These are phyloP conservation scores for Entonaema liquescens DNA, from an alignment of 495 filamentous ascomycete genomes.

Conservation along the genomic window DNA sequence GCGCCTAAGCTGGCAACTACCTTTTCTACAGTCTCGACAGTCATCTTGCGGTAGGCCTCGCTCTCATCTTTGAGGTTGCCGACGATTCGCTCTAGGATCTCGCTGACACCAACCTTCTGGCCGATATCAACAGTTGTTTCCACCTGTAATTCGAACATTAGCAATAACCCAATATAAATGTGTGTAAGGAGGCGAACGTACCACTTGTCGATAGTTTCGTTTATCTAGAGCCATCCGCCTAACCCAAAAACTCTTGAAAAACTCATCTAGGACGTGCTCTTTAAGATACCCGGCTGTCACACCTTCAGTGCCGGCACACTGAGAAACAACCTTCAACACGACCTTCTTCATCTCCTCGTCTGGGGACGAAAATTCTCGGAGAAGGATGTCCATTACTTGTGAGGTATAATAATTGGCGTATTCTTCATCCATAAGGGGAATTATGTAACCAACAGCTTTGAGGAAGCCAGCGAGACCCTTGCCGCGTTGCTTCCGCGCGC, in stretches of 20 bases:
- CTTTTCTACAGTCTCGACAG: constrained; percentile 96
- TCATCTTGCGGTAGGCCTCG: constrained; percentile 99
- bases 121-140: constrained; percentile 98
- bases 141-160: constrained; percentile 50
- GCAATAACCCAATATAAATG: not conserved
- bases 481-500: constrained; percentile 92
- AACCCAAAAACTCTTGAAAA: constrained; percentile 99
- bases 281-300: constrained; percentile 95
- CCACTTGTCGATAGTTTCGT: constrained; percentile 95
- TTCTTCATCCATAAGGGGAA: constrained; percentile 99
- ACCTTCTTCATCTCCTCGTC: constrained; percentile 99
- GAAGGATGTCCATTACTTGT: constrained; percentile 98
- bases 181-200: constrained; percentile 12
- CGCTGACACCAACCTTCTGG: constrained; percentile 94
- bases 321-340: constrained; percentile 96
- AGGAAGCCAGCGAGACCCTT: constrained; percentile 96
- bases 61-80: constrained; percentile 97
- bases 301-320: constrained; percentile 92
- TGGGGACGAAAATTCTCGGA: constrained; percentile 93
- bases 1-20: constrained; percentile 91
- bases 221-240: constrained; percentile 96
- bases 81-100: constrained; percentile 93
- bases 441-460: constrained; percentile 98
- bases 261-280: constrained; percentile 91
- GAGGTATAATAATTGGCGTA: constrained; percentile 99